Evolutionary conservation across 495 filamentous ascomycete species (phyloP), one percentile per base, ranked within the genome.

Genomic region (Aspergillus carlsbadensis): DNA sequence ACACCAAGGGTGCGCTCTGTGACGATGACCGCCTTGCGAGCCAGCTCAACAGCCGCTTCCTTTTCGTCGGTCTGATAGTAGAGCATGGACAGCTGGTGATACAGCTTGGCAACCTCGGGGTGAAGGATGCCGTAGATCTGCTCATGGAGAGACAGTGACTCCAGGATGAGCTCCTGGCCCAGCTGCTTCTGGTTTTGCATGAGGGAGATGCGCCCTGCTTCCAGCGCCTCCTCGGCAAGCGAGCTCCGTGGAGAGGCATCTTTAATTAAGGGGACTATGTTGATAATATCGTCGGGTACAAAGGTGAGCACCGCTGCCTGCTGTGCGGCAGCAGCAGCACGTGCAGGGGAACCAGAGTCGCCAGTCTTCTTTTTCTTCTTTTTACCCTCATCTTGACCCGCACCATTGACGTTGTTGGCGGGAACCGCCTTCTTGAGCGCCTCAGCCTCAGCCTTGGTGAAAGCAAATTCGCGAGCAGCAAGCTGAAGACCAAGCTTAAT

Each of bases 91-190:
- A 99, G 79, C 36, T 87, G 89, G 70, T 95, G 90, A 76, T 99
- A 99, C 33, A 96, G 86, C 69, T 93, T 85, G 52, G 93, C 92
- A 61, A 98, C 92, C 73, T 99, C 95, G 10, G 95, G 91, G 69
- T 99, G 95, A 20, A 99, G 81, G 37, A 97, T 92, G 54, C 95
- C 95, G 65, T 99, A 99, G 65, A 99, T 97, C 72, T 99, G 95
- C 75, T 99, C 95, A 65, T 99, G 91, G 29, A 99, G 80, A 43
- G 94, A 96, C 57, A 99, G 79, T 18, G 92, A 96, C 69, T 99
- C 95, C 42, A 98, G 78, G 35, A 99, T 83, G 47, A 99, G 84
- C 69, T 98, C 94, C 75, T 96, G 93, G 48, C 95, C 95, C 44
- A 98, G 81, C 70, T 96, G 93, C 76, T 92, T 92, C 75, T 98